phyloP scores from a whole-genome alignment of 129 eudicot genomes.

The Calendula officinalis region DNA sequence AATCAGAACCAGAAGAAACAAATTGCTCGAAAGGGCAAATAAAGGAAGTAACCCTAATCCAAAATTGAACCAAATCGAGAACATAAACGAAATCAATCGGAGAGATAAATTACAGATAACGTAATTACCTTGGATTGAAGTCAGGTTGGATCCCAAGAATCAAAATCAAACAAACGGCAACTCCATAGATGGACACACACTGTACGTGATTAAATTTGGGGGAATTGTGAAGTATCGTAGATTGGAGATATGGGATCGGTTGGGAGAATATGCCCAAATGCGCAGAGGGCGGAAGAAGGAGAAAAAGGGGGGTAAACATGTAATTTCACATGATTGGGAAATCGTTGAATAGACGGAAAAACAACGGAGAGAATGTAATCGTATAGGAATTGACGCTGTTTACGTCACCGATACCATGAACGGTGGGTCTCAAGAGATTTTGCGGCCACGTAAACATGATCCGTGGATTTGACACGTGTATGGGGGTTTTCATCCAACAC shows the following conservation, averaged over 20 bases:
- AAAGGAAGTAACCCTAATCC: conserved; percentile 3
- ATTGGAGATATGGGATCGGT: conserved; percentile 31
- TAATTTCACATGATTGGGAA: conserved; percentile 13
- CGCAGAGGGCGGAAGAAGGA: conserved; percentile 25
- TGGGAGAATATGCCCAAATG: conserved; percentile 37
- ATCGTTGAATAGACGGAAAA: conserved; percentile 16
- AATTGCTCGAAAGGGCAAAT: conserved; percentile 7
- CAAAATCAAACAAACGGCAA: background rate
- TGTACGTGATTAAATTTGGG: conserved; percentile 6
- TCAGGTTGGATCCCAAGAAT: background rate
- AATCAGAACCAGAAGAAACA: conserved; percentile 11
- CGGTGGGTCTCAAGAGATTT: conserved; percentile 26
- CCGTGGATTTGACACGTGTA: conserved; percentile 21
- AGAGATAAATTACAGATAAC: background rate
- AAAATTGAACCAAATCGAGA: conserved; percentile 10
- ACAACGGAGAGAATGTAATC: background rate
- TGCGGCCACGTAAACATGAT: conserved; percentile 26
- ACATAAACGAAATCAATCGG: background rate
- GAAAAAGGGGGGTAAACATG: conserved; percentile 29
- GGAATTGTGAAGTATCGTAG: background rate
- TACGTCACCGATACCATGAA: background rate
- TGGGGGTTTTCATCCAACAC: conserved; percentile 5
- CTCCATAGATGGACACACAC: conserved; percentile 8
- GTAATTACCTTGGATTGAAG: conserved; percentile 9
- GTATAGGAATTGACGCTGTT: conserved; percentile 1